phyloP scores from a whole-genome alignment of 108 stramenopile genomes.

The Nitzschia inconspicua region DNA sequence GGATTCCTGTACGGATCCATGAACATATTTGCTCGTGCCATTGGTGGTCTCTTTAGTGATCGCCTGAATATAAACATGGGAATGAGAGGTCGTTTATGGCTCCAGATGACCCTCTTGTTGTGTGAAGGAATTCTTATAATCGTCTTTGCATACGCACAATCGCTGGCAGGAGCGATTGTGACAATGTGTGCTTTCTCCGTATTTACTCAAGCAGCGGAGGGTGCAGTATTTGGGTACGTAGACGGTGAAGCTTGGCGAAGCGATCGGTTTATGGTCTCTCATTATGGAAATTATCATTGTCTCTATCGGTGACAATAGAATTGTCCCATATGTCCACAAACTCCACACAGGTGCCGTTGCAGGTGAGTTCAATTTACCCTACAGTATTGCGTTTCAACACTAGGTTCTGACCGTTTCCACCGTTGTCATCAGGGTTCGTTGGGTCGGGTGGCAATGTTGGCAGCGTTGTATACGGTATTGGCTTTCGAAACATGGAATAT shows the following conservation, averaged over 20 bases:
- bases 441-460: constrained; percentile 84
- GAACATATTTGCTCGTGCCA: constrained; percentile 66
- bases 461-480: constrained; percentile 52
- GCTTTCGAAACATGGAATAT: constrained; percentile 53
- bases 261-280: background rate
- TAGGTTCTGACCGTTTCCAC: no score
- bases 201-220: constrained; percentile 82
- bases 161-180: constrained; percentile 60
- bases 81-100: constrained; percentile 64
- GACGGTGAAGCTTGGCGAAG: no score
- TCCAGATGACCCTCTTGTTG: constrained; percentile 48
- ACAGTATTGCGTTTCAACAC: no score
- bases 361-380: no score
- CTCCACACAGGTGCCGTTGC: constrained; percentile 65
- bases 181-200: constrained; percentile 66
- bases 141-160: constrained; percentile 43
- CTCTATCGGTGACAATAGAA: no score
- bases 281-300: constrained; percentile 20
- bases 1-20: constrained; percentile 56
- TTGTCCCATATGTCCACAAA: constrained; percentile 75
- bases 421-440: no score
- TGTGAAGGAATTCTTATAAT: constrained; percentile 72
- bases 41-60: constrained; percentile 50
- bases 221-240: no score
- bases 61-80: constrained; percentile 36